These are phyloP conservation scores for Citrus reticulata DNA, from an alignment of 345 rosid genomes.

Conservation along the genomic window DNA sequence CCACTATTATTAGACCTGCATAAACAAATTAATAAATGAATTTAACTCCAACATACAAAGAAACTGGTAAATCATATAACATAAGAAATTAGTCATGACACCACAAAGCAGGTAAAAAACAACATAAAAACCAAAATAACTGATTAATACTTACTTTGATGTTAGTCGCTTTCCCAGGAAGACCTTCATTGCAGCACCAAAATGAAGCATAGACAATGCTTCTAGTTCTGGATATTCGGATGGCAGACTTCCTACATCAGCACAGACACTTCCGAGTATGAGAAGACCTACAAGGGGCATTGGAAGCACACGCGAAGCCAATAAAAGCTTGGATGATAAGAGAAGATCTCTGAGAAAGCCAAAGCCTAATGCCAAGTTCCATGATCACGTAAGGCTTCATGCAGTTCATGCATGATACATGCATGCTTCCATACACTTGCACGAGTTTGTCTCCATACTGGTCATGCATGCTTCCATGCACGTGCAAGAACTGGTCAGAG, in stretches of 20 bases:
- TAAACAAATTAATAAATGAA: background rate
- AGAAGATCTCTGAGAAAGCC: no score
- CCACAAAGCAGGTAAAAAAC: background rate
- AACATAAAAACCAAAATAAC: background rate
- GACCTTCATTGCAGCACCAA: slow-evolving; percentile 88
- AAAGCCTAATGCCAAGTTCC: no score
- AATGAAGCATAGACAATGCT: slow-evolving; percentile 54
- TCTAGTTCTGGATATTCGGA: slow-evolving; percentile 73
- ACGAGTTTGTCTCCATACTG: no score
- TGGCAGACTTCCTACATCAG: slow-evolving; percentile 52
- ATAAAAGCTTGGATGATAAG: slow-evolving; percentile 77
- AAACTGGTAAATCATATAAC: background rate
- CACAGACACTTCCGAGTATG: slow-evolving; percentile 66
- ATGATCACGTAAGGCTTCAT: no score
- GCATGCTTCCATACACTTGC: no score
- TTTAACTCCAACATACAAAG: background rate
- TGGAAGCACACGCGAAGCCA: slow-evolving; percentile 90
- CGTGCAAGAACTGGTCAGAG: no score
- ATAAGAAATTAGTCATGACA: background rate
- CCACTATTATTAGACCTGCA: background rate
- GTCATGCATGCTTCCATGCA: no score
- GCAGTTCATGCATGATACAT: no score
- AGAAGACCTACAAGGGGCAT: slow-evolving; percentile 96
- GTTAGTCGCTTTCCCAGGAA: slow-evolving; percentile 73
- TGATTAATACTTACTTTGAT: slow-evolving; percentile 59